These are phyloP conservation scores for Sporisorium scitamineum DNA, from an alignment of 1,284 basidiomycete species.

Conservation along the genomic window DNA sequence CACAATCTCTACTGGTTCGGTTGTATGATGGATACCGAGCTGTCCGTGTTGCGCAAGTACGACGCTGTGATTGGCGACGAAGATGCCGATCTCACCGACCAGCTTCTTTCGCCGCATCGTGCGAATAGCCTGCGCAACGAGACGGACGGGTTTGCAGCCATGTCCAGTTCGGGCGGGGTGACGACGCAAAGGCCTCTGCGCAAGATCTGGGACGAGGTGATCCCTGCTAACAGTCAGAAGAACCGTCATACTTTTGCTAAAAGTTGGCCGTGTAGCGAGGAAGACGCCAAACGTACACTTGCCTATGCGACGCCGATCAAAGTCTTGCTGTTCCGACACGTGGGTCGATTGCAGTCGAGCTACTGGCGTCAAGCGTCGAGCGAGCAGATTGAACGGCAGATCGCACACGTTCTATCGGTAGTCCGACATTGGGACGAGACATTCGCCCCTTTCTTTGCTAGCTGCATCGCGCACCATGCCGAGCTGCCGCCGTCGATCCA, in stretches of 20 bases:
- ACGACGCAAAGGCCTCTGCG: conserved; percentile 10
- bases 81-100: conserved; percentile 38
- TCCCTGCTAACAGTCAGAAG: conserved; percentile 31
- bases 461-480: conserved; percentile 29
- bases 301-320: conserved; percentile 44
- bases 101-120: conserved; percentile 18
- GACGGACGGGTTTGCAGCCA: conserved; percentile 3
- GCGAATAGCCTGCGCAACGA: conserved; percentile 7
- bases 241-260: conserved; percentile 30
- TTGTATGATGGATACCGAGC: conserved; percentile 43
- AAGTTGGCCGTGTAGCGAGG: conserved; percentile 38
- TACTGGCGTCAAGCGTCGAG: conserved; percentile 39
- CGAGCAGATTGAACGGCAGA: conserved; percentile 39
- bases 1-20: conserved; percentile 46
- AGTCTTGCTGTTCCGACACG: conserved; percentile 45
- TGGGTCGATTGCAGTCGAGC: conserved; percentile 35
- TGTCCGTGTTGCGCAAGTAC: conserved; percentile 37
- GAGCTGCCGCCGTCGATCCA: conserved; percentile 34
- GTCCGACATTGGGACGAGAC: conserved; percentile 40
- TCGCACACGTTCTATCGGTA: conserved; percentile 30
- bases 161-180: background rate
- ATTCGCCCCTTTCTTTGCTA: conserved; percentile 37
- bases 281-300: conserved; percentile 29
- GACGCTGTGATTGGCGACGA: conserved; percentile 44
- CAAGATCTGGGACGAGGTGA: conserved; percentile 49